phyloP scores from a whole-genome alignment of 2,329 filamentous ascomycete species.

The Arthrobotrys sinensis region DNA sequence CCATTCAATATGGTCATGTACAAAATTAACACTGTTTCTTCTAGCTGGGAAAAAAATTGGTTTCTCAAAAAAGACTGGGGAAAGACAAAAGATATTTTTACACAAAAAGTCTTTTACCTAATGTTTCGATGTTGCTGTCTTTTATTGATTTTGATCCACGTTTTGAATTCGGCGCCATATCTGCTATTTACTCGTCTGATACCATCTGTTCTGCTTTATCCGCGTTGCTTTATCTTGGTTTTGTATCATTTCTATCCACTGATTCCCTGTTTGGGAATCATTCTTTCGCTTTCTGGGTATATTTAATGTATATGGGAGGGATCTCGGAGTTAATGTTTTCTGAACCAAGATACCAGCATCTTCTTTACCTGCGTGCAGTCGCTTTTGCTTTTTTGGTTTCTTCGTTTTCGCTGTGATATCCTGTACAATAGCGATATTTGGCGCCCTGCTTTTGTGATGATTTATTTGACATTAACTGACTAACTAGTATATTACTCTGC shows the following conservation, averaged over 20 bases:
- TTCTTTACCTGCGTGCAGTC: not conserved
- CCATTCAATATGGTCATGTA: constrained; percentile 53
- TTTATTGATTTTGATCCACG: constrained; percentile 7
- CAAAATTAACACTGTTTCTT: constrained; percentile 47
- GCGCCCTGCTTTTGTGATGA: constrained; percentile 45
- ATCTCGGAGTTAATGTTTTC: constrained; percentile 53
- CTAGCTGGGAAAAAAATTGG: constrained; percentile 33
- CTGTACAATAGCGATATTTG: constrained; percentile 60
- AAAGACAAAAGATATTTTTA: constrained; percentile 53
- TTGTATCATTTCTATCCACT: constrained; percentile 14
- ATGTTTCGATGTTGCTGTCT: constrained; percentile 15
- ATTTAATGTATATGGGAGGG: constrained; percentile 48
- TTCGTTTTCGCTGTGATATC: constrained; percentile 40
- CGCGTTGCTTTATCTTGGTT: constrained; percentile 54
- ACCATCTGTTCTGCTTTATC: constrained; percentile 36
- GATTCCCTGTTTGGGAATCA: constrained; percentile 13
- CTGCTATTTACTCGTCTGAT: constrained; percentile 48
- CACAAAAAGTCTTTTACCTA: constrained; percentile 54
- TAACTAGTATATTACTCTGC: not conserved
- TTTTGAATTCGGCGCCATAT: constrained; percentile 55
- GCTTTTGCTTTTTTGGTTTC: constrained; percentile 23
- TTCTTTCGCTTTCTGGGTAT: constrained; percentile 49
- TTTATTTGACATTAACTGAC: constrained; percentile 27
- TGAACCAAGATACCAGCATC: constrained; percentile 60
- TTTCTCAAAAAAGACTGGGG: constrained; percentile 41